Base-by-base conservation (phyloP, 768 basidiomycete species). In the Chalciporus piperatus region DNA sequence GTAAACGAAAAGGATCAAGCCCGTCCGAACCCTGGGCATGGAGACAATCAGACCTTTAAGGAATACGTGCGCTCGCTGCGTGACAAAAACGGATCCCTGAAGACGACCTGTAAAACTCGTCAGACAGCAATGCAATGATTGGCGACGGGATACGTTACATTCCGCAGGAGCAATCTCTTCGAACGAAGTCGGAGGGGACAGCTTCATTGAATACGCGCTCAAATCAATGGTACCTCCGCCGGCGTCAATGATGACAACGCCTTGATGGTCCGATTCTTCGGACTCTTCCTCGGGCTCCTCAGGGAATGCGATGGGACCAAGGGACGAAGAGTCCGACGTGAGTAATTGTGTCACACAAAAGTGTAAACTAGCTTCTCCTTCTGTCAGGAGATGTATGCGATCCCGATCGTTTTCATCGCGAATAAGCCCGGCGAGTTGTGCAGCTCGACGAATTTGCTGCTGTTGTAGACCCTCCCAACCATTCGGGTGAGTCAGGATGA, bases 321-420 rank as follows among this genome's bases (percentile, higher is more conserved):
- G 38, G 11, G 51, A 53, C 8, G 70, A 45, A 16, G 47, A 47
- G 8, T 74, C 67, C 6, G 64, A 67, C 0, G 71, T 65, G 16
- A 79, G 57, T 0, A 76, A 72, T 42, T 70, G 74, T 28, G 70
- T 64, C 17, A 82, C 68, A 39, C 80, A 82, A 45, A 55, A 65
- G 27, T 67, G 55, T 23, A 65, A 50, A 17, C 60, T 67, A 5
- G 65, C 64, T 44, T 65, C 64, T 10, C 59, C 64, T 25, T 65
- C 64, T 3, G 62, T 65, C 23, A 67, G 35, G 11, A 67, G 49
- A 47, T 66, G 63, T 6, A 68, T 60, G 9, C 60, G 60, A 9
- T 35, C 16, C 16, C 55, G 42, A 8, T 55, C 51, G 12, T 55
- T 55, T 0, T 52, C 43, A 5, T 46, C 52, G 19, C 20, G 52